These are phyloP conservation scores for Candida labiduridarum DNA, from an alignment of 1,139 yeast species.

Conservation along the genomic window DNA sequence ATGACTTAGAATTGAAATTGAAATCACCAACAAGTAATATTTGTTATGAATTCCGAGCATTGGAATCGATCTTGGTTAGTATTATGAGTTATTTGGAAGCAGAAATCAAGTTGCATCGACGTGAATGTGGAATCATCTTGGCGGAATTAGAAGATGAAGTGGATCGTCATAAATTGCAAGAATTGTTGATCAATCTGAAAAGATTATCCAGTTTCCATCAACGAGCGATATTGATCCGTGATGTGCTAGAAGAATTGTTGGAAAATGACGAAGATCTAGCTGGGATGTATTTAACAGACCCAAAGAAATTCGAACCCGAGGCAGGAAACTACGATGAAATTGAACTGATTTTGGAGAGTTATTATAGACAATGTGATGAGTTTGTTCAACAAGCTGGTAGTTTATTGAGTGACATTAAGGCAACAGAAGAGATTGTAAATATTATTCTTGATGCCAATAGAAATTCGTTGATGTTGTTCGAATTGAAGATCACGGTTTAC, in stretches of 20 bases:
- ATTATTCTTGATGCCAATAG: conserved; percentile 94
- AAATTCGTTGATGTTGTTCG: conserved; percentile 88
- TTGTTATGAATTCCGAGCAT: conserved; percentile 81
- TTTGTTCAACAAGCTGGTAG: conserved; percentile 93
- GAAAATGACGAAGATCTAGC: conserved; percentile 91
- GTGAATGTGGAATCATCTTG: conserved; percentile 74
- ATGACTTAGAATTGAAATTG: conserved; percentile 82
- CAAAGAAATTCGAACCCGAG: conserved; percentile 24
- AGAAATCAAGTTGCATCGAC: conserved; percentile 76
- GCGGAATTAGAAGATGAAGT: conserved; percentile 84
- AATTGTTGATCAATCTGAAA: conserved; percentile 79
- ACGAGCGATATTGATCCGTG: conserved; percentile 79
- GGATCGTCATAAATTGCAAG: conserved; percentile 79
- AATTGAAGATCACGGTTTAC: conserved; percentile 80
- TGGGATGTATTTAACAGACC: conserved; percentile 72
- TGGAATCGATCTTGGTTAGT: conserved; percentile 84
- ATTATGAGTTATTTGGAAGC: conserved; percentile 83
- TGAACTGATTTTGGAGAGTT: conserved; percentile 89
- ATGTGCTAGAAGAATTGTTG: conserved; percentile 81
- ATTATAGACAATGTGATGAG: conserved; percentile 94
- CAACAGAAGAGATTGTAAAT: conserved; percentile 95
- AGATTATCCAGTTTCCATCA: conserved; percentile 79
- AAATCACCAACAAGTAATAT: conserved; percentile 39
- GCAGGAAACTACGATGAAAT: conserved; percentile 65
- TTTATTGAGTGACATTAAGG: conserved; percentile 78